Percentiles rank a stretch among this genome's conserved stretches.
Evolutionary conservation across 2,329 filamentous ascomycete genomes (phyloP).

Genomic region (Aspergillus sp.): DNA sequence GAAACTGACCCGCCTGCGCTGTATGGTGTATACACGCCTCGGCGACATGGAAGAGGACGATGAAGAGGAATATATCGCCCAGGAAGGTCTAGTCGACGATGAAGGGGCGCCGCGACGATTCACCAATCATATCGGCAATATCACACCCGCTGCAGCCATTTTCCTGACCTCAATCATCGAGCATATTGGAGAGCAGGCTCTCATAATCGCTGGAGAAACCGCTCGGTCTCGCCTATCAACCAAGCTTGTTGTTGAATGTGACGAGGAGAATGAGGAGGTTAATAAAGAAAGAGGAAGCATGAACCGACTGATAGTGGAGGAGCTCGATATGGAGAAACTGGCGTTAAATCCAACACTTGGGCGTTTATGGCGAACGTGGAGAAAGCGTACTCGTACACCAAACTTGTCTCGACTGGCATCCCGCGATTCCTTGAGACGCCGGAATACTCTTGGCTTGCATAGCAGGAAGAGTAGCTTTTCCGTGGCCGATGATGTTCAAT

Average conservation of each 20-base stretch:
- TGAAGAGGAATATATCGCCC: slow-evolving; percentile 82
- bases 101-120: slow-evolving; percentile 59
- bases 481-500: slow-evolving; percentile 33
- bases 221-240: slow-evolving; percentile 53
- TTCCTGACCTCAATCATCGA: slow-evolving; percentile 95
- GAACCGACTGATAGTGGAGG: slow-evolving; percentile 73
- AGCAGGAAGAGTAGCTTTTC: slow-evolving; percentile 42
- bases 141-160: slow-evolving; percentile 90
- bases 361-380: slow-evolving; percentile 91
- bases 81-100: slow-evolving; percentile 68
- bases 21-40: slow-evolving; percentile 97
- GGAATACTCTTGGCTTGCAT: slow-evolving; percentile 24
- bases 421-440: slow-evolving; percentile 40
- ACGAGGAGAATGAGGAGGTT: slow-evolving; percentile 51
- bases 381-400: slow-evolving; percentile 62
- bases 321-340: slow-evolving; percentile 88
- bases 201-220: slow-evolving; percentile 83
- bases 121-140: slow-evolving; percentile 58
- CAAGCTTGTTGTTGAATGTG: slow-evolving; percentile 53
- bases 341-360: slow-evolving; percentile 87
- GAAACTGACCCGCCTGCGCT: slow-evolving; percentile 88
- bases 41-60: slow-evolving; percentile 98
- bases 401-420: slow-evolving; percentile 43
- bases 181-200: slow-evolving; percentile 85
- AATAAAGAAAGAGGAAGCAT: slow-evolving; percentile 51